Base-by-base conservation (phyloP, 2,329 filamentous ascomycete species). In the Fusarium virguliforme region DNA sequence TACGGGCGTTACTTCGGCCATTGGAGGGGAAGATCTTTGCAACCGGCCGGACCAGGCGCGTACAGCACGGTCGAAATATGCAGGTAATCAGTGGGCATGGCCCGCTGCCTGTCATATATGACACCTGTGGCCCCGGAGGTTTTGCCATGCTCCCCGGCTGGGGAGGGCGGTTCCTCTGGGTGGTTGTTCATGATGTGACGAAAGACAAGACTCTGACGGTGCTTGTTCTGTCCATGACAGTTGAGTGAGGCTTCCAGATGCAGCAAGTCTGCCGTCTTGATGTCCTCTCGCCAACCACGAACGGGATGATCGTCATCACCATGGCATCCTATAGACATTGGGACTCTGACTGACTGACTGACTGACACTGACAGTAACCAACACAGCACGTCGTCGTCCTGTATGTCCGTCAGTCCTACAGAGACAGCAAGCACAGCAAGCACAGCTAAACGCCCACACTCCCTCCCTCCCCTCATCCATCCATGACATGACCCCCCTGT, bases 51-150 rank as follows among this genome's bases (percentile, higher is more conserved):
- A 53, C 48, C 6, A 15, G 32, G 37, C 30, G 65, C n/a, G n/a
- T n/a, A n/a, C n/a, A n/a, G 41, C 43, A 60, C 38, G 48, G 30
- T 53, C 50, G 56, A 46, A 38, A 32, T 51, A 63, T 71, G 54
- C 58, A 72, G 58, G 57, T 60, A 55, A 56, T 65, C 37, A 35
- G 37, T 64, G 32, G 60, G 26, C 18, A 57, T 48, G 32, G 43
- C 28, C 41, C 41, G 40, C 51, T 65, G 53, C 56, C 34, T 71
- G 68, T 72, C 68, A 71, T 68, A 72, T 69, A 59, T 72, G 69
- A 71, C 65, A 54, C 26, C 30, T 15, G 32, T 35, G 57, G 37
- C 13, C 34, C 53, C 61, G 61, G 65, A 58, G 61, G 28, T 46
- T 57, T 57, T 50, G 30, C 65, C 60, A 66, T 32, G 30, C 58